phyloP scores from a whole-genome alignment of 305 asterid species.

The Plantago coronopus region DNA sequence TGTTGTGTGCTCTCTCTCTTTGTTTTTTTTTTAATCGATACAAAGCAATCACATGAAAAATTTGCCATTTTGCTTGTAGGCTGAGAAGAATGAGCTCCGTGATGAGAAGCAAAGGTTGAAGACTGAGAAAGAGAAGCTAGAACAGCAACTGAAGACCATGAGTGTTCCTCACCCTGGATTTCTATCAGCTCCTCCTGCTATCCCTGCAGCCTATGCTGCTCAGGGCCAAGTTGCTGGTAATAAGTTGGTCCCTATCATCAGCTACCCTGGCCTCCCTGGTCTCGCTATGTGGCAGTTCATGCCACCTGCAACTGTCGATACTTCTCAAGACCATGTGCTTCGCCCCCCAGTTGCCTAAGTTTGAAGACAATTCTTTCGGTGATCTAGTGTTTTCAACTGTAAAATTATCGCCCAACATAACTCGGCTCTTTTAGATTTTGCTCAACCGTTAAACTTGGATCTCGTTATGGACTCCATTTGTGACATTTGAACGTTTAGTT shows the following conservation, averaged over 20 bases:
- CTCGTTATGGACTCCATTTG: constrained; percentile 27
- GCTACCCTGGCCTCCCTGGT: constrained; percentile 62
- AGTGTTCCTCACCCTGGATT: constrained; percentile 55
- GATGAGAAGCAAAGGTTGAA: constrained; percentile 96
- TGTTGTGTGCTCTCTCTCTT: background rate
- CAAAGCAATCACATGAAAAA: too few species aligned
- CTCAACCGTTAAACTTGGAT: constrained; percentile 33
- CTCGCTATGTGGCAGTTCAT: constrained; percentile 73
- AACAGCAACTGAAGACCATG: constrained; percentile 74
- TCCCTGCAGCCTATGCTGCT: constrained; percentile 66
- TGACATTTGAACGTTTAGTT: constrained; percentile 26
- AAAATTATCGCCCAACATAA: constrained; percentile 28
- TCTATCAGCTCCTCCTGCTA: constrained; percentile 55
- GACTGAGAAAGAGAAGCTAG: constrained; percentile 88
- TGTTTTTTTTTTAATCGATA: too few species aligned
- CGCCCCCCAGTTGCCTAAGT: constrained; percentile 67
- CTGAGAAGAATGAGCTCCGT: constrained; percentile 89
- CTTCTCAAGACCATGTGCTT: constrained; percentile 64
- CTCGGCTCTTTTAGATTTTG: constrained; percentile 32
- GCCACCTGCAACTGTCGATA: constrained; percentile 65
- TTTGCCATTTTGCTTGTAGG: constrained; percentile 25
- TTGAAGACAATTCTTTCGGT: constrained; percentile 22
- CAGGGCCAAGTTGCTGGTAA: constrained; percentile 65
- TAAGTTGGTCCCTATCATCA: constrained; percentile 63
- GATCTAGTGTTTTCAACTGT: constrained; percentile 26